A percentile compares a stretch with the other conserved stretches of the same genome.
phyloP scores from a whole-genome alignment of 2,329 filamentous ascomycete genomes.

The Elsinoe arachidis region DNA sequence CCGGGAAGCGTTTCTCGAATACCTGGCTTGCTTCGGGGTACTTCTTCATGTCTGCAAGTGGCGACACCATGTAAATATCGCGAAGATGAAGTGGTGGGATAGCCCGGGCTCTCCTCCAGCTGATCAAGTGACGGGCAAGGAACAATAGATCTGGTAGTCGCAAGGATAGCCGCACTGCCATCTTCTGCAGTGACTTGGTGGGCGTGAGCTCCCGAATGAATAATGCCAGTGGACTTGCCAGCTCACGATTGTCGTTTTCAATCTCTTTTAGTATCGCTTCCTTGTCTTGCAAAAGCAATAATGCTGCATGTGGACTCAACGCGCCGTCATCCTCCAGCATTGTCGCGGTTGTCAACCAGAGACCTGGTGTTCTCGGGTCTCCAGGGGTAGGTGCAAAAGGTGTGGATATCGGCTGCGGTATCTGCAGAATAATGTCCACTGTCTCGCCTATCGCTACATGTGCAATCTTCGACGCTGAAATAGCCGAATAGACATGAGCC shows the following conservation, averaged over 20 bases:
- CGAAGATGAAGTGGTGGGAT: conserved; percentile 84
- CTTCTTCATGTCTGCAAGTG: conserved; percentile 70
- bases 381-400: conserved; percentile 62
- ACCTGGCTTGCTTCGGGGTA: conserved; percentile 60
- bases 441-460: conserved; percentile 64
- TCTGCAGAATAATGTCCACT: conserved; percentile 54
- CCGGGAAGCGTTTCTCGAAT: conserved; percentile 73
- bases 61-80: conserved; percentile 85
- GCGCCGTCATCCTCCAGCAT: conserved; percentile 58
- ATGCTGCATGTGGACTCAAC: conserved; percentile 75
- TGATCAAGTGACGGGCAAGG: conserved; percentile 86
- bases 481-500: conserved; percentile 69
- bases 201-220: conserved; percentile 53
- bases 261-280: conserved; percentile 65
- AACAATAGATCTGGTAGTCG: conserved; percentile 73
- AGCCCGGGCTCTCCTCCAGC: conserved; percentile 87
- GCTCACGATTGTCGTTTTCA: conserved; percentile 61
- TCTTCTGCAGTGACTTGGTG: conserved; percentile 61
- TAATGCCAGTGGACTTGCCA: conserved; percentile 69
- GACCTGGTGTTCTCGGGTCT: conserved; percentile 60
- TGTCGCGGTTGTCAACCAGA: conserved; percentile 84
- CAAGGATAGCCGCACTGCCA: conserved; percentile 59
- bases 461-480: conserved; percentile 78
- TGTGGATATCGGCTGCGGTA: conserved; percentile 56
- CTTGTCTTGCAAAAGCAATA: conserved; percentile 78